A percentile compares a stretch with the other conserved stretches of the same genome.
phyloP scores from a whole-genome alignment of 768 basidiomycete species.

The Xerocomus potaroensis region DNA sequence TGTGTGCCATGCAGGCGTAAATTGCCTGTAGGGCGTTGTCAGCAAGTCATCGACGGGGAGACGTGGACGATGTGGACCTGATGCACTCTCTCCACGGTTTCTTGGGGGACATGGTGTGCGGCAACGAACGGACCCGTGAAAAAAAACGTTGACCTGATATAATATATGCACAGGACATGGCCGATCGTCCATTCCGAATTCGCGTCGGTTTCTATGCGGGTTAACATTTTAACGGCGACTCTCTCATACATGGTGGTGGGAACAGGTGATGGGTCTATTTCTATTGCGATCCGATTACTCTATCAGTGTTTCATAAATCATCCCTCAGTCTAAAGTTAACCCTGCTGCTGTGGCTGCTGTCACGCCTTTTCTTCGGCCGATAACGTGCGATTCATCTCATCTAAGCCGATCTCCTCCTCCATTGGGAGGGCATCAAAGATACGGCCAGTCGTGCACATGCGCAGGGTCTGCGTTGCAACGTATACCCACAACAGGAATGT shows the following conservation, averaged over 20 bases:
- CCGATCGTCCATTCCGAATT: slow-evolving; percentile 5
- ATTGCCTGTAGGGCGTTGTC: slow-evolving; percentile 31
- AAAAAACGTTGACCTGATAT: no score
- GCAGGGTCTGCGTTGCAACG: slow-evolving; percentile 42
- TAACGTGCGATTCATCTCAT: not conserved
- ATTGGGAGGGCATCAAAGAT: slow-evolving; percentile 44
- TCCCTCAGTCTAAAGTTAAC: not conserved
- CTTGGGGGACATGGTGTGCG: slow-evolving; percentile 13
- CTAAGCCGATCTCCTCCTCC: slow-evolving; percentile 28
- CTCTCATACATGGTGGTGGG: no score
- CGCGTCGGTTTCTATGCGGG: no score
- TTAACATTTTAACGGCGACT: no score
- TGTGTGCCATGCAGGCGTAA: slow-evolving; percentile 46
- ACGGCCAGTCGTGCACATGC: slow-evolving; percentile 29
- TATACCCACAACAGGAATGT: slow-evolving; percentile 52
- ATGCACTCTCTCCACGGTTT: slow-evolving; percentile 38
- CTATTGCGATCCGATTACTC: no score
- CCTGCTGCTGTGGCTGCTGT: not conserved
- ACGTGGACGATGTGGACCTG: slow-evolving; percentile 16
- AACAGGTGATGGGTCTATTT: no score
- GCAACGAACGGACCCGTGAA: no score
- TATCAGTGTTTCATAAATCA: not conserved
- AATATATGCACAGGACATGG: no score
- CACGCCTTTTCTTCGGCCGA: slow-evolving; percentile 3
- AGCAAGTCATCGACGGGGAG: not conserved